Conservation (phyloP, 331 rosid genomes). For the Phaseolus coccineus region DNA sequence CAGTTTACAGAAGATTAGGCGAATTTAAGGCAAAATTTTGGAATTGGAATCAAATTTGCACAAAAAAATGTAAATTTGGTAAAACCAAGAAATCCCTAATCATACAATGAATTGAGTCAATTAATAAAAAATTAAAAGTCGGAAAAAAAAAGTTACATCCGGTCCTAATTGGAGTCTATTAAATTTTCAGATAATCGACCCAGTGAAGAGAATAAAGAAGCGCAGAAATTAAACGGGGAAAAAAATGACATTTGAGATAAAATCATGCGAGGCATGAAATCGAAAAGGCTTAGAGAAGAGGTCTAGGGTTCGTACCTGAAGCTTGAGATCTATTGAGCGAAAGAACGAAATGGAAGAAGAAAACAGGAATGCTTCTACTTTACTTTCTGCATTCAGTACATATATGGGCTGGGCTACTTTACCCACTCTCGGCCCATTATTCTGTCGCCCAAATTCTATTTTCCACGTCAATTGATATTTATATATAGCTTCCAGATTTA, state of each 20-base stretch:
- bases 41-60: slow-evolving; percentile 5
- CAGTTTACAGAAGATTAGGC: neutral
- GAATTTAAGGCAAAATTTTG: slow-evolving; percentile 1
- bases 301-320: slow-evolving; percentile 54
- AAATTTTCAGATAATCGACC: neutral
- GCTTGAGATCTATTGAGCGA: slow-evolving; percentile 37
- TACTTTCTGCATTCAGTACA: neutral
- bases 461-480: too few species aligned
- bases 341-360: slow-evolving; percentile 1
- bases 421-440: neutral
- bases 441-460: neutral
- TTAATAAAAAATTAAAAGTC: neutral
- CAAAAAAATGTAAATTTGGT: slow-evolving; percentile 12
- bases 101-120: neutral
- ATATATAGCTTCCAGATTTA: too few species aligned
- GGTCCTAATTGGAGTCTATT: neutral
- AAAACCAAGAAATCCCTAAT: neutral
- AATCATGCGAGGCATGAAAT: neutral
- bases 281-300: neutral
- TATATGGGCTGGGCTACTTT: neutral
- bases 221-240: neutral
- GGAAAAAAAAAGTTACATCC: neutral
- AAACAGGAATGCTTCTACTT: neutral
- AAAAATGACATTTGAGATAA: neutral
- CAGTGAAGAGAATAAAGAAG: neutral